Evolutionary conservation across 2,329 filamentous ascomycete species (phyloP).

Genomic region (Pseudogymnoascus sp.): DNA sequence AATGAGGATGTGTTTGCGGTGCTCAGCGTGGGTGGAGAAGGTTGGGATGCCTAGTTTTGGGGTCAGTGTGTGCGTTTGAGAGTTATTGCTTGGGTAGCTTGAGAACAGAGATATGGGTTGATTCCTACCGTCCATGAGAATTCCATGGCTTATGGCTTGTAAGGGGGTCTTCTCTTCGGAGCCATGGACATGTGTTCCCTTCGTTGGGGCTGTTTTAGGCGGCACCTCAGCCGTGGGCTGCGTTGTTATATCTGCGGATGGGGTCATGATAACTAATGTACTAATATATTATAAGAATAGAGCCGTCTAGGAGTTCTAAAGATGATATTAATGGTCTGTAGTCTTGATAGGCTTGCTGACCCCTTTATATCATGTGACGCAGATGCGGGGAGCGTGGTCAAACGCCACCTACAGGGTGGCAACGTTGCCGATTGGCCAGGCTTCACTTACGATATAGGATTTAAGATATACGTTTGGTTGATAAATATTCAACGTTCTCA

Average conservation of each 20-base stretch:
- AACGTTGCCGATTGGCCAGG: neutral
- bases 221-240: neutral
- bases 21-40: conserved; percentile 44
- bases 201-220: neutral
- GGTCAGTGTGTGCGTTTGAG: conserved; percentile 6
- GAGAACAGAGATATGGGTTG: neutral
- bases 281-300: conserved; percentile 2
- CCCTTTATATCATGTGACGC: conserved; percentile 3
- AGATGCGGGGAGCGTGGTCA: neutral
- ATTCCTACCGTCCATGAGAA: conserved; percentile 21
- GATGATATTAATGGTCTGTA: neutral
- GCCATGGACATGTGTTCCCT: neutral
- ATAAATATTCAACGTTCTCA: neutral
- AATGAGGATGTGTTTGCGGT: conserved; percentile 56
- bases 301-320: neutral
- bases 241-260: neutral
- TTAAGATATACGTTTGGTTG: neutral
- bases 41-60: conserved; percentile 45
- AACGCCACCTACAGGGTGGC: neutral
- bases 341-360: neutral
- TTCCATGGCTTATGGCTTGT: conserved; percentile 29
- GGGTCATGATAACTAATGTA: neutral
- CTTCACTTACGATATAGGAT: neutral
- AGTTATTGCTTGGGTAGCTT: neutral
- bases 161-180: conserved; percentile 26